Conservation (phyloP, 495 filamentous ascomycete genomes). For the Margaritispora aquatica region DNA sequence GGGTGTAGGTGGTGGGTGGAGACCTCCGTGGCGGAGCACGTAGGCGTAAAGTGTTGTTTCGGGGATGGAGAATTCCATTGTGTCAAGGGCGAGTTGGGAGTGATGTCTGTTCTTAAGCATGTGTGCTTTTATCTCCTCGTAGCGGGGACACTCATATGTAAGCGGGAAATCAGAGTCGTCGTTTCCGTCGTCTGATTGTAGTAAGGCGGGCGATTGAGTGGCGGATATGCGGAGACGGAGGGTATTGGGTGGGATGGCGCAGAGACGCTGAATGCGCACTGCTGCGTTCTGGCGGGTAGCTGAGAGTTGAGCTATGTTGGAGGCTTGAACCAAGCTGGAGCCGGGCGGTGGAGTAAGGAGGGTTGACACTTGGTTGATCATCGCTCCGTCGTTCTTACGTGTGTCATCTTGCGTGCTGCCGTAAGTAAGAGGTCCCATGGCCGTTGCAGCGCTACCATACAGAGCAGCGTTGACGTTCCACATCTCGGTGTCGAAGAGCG, state of each 20-base stretch:
- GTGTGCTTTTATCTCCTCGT: neutral
- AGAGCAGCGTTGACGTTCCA: neutral
- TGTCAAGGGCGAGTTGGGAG: neutral
- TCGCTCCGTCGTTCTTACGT: too few species aligned
- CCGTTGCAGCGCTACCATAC: neutral
- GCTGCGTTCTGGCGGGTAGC: neutral
- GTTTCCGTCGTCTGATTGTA: neutral
- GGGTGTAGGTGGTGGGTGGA: neutral
- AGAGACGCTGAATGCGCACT: neutral
- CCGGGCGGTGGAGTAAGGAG: too few species aligned
- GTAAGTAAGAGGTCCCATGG: neutral
- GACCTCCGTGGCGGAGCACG: neutral
- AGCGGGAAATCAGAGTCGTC: neutral
- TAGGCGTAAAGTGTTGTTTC: neutral
- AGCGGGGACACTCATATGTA: neutral
- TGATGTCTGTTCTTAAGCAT: neutral
- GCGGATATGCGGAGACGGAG: too few species aligned
- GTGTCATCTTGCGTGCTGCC: neutral
- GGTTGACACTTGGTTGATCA: too few species aligned
- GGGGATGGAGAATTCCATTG: neutral
- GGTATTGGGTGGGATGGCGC: too few species aligned
- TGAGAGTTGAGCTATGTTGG: neutral
- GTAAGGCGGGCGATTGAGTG: too few species aligned
- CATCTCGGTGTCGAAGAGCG: neutral
- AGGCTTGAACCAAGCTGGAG: too few species aligned